Percentiles rank a stretch among this genome's conserved stretches.
These are phyloP conservation scores for Metschnikowia bowlesiae DNA, from an alignment of 805 yeast species.

Conservation along the genomic window DNA sequence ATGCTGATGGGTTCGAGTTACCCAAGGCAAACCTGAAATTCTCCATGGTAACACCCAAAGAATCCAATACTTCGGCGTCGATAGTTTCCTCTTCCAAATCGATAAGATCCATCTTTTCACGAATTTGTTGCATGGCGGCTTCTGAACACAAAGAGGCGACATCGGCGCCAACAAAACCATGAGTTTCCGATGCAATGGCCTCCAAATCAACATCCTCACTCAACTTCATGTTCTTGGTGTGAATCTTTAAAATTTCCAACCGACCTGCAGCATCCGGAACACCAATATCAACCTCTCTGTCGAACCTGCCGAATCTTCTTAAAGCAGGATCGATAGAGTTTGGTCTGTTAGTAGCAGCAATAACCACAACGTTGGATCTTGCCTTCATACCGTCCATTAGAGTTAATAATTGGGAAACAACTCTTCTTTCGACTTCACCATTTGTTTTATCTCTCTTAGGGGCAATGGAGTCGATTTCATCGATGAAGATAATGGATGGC, in stretches of 20 bases:
- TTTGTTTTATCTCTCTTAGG: conserved; percentile 99
- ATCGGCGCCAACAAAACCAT: conserved; percentile 99
- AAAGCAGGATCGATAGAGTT: conserved; percentile 82
- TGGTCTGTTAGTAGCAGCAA: conserved; percentile 94
- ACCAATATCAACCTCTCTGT: conserved; percentile 82
- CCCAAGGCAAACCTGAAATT: conserved; percentile 97
- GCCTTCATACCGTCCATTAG: conserved; percentile 99
- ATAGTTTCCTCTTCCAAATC: conserved; percentile 95
- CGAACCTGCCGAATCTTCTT: conserved; percentile 82
- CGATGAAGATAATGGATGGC: conserved; percentile 95
- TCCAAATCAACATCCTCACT: conserved; percentile 94
- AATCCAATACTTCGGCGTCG: conserved; percentile 94
- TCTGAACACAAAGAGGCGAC: conserved; percentile 98
- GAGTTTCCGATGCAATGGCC: conserved; percentile 94
- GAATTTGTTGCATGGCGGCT: conserved; percentile 99
- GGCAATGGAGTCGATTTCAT: conserved; percentile 97
- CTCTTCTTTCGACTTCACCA: conserved; percentile 99
- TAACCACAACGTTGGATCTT: conserved; percentile 95
- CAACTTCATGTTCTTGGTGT: conserved; percentile 97
- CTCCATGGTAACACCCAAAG: conserved; percentile 97
- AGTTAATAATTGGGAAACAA: conserved; percentile 94
- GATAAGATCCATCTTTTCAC: conserved; percentile 98
- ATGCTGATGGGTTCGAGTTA: conserved; percentile 96
- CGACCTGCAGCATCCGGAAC: conserved; percentile 98
- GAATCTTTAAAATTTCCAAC: conserved; percentile 92